Base-by-base conservation (phyloP, 2,329 filamentous ascomycete species). In the Ophiosphaerella korrae region DNA sequence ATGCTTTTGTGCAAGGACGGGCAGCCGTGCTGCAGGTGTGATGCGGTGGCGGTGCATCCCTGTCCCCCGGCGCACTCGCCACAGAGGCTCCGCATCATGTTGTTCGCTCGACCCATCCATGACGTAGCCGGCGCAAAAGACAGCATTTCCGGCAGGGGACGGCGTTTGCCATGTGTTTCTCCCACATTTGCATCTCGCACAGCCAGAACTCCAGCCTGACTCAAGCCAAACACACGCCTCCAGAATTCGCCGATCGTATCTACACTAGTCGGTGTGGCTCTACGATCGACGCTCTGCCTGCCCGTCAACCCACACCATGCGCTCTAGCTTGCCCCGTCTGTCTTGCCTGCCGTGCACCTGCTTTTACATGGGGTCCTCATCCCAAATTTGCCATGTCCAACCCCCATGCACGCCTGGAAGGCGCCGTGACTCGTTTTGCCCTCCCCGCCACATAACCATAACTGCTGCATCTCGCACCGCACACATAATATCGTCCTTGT, bases 281-380 rank as follows among this genome's bases (percentile, higher is more conserved):
- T 49, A 38, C 35, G 60, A 63, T 63, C 60, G 60, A 52, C 60
- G 50, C n/a, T 47, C 37, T 48, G 38, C 41, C 45, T 48, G 51
- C 42, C 41, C 57, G 60, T 58, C 55, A 62, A 59, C 53, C 53
- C 46, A 42, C 50, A 41, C 45, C 37, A 40, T 38, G 18, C 35
- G 32, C 42, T 33, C 42, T 31, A 33, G n/a, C 13, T 26, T 29
- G 26, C 26, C 26, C 26, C 26, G 11, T 29, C 26, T 29, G 26
- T 29, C 26, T 11, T 29, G 26, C 26, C 11, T 29, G 26, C 26
- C 26, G 7, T 8, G 26, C 26, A 29, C 26, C 26, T 29, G 26
- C 26, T 29, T 11, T 7, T 29, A 9, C 26, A 29, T 29, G 26
- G 26, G 24, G 26, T 29, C 26, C 1, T 29, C 26, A 29, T 29